These are phyloP conservation scores for Haplosporangium sp. DNA, from an alignment of 371 early-diverging fungal genomes.

Conservation along the genomic window DNA sequence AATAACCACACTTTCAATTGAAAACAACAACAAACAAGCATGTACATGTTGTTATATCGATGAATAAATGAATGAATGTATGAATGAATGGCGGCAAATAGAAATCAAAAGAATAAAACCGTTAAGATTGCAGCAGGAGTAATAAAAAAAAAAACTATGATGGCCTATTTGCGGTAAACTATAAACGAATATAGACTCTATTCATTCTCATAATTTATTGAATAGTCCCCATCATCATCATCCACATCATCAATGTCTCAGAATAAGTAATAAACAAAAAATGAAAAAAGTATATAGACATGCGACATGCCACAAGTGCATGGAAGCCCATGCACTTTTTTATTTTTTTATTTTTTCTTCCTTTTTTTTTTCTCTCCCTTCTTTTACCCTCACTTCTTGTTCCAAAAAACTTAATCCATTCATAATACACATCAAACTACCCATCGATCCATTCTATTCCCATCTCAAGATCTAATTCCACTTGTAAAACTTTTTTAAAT, in stretches of 20 bases:
- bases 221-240: background rate
- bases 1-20: background rate
- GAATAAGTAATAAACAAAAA: background rate
- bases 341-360: background rate
- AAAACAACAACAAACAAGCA: background rate
- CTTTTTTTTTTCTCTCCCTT: background rate
- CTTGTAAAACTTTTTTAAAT: background rate
- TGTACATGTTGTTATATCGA: background rate
- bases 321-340: background rate
- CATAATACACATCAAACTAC: background rate
- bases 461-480: background rate
- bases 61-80: background rate
- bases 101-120: background rate
- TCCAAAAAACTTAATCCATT: background rate
- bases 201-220: background rate
- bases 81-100: background rate
- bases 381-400: no score
- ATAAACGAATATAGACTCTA: background rate
- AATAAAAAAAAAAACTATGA: background rate
- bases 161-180: background rate
- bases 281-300: background rate
- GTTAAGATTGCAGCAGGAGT: background rate
- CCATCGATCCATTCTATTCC: constrained; percentile 1
- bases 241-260: background rate
- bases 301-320: constrained; percentile 4